Conservation (phyloP, 2,329 filamentous ascomycete genomes). For the Trichoderma afroharzianum region DNA sequence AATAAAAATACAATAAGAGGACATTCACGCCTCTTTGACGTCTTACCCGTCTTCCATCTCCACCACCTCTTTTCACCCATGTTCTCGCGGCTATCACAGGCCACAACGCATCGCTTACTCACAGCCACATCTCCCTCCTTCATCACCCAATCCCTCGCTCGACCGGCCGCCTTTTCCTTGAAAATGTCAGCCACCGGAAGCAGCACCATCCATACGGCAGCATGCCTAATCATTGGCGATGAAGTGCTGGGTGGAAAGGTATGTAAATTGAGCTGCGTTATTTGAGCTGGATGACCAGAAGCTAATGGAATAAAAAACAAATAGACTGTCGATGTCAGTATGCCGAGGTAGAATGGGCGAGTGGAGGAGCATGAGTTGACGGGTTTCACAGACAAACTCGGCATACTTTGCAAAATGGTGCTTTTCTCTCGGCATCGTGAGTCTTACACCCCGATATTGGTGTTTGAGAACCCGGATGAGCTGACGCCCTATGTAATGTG, state of each 20-base stretch:
- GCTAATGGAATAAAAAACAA: conserved; percentile 16
- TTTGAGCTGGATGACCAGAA: background rate
- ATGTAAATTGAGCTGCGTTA: conserved; percentile 18
- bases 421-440: conserved; percentile 58
- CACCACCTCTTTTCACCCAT: conserved; percentile 43
- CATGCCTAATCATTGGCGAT: conserved; percentile 93
- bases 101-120: conserved; percentile 63
- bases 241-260: conserved; percentile 95
- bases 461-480: background rate
- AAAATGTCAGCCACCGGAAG: conserved; percentile 49
- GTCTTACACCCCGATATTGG: conserved; percentile 16
- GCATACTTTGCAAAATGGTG: conserved; percentile 63
- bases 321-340: conserved; percentile 38
- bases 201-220: conserved; percentile 78
- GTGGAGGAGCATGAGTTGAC: conserved; percentile 20
- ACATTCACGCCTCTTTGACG: background rate
- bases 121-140: conserved; percentile 31
- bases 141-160: conserved; percentile 17
- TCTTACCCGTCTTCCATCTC: background rate
- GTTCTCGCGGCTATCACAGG: conserved; percentile 71
- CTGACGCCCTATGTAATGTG: background rate
- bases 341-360: background rate
- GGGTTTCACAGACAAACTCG: conserved; percentile 54
- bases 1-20: background rate
- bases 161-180: conserved; percentile 22